Conservation (phyloP, 345 rosid genomes). For the Lenwebbia sp. region DNA sequence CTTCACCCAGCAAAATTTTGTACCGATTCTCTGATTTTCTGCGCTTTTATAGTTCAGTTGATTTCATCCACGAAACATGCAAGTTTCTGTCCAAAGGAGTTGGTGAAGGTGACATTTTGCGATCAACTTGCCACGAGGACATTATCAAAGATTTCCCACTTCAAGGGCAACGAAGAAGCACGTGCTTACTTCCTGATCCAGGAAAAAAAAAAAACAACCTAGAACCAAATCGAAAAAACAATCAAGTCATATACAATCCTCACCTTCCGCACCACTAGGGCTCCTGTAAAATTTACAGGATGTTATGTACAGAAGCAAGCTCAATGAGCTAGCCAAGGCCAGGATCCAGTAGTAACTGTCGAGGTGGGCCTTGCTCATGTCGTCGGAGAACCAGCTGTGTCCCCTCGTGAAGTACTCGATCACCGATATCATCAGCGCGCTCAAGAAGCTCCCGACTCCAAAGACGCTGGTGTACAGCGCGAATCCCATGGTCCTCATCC, state of each 20-base stretch:
- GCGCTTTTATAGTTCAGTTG: not conserved
- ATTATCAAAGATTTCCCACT: not conserved
- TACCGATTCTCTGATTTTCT: not conserved
- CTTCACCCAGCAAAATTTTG: not conserved
- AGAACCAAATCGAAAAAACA: not conserved
- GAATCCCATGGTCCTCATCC: constrained; percentile 90
- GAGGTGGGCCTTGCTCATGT: constrained; percentile 75
- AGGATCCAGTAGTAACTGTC: constrained; percentile 80
- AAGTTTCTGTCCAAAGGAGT: not conserved
- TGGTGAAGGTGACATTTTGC: not conserved
- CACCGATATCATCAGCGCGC: constrained; percentile 59
- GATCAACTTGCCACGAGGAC: not conserved
- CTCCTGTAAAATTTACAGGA: constrained; percentile 46
- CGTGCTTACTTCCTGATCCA: not conserved
- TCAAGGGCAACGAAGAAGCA: not conserved
- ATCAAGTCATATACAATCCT: constrained; percentile 2
- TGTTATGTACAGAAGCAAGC: constrained; percentile 44
- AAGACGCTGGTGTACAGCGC: constrained; percentile 87
- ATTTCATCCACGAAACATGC: not conserved
- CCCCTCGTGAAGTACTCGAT: constrained; percentile 37
- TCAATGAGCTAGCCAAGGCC: constrained; percentile 40
- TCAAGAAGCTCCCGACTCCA: constrained; percentile 84
- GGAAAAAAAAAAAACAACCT: not conserved
- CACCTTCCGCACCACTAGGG: constrained; percentile 16
- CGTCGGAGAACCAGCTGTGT: constrained; percentile 74